A percentile compares a stretch with the other conserved stretches of the same genome.
Conservation (phyloP, 2,329 filamentous ascomycete species). For the Shiraia sp. region DNA sequence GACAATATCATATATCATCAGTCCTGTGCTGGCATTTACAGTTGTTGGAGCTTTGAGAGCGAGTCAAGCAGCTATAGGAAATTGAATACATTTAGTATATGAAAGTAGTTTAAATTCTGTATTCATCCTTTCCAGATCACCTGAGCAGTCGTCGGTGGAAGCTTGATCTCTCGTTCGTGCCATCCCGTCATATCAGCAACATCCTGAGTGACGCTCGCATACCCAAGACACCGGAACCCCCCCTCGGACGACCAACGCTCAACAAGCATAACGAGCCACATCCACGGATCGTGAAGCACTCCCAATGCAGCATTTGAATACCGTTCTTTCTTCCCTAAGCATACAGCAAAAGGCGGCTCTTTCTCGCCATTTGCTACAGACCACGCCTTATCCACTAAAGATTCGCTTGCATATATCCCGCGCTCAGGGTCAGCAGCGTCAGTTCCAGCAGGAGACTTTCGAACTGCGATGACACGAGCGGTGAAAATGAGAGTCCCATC, state of each 20-base stretch:
- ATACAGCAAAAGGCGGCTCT: neutral
- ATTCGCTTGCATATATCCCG: neutral
- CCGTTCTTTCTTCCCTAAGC: neutral
- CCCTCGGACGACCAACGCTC: neutral
- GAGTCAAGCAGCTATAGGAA: constrained; percentile 27
- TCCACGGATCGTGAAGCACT: neutral
- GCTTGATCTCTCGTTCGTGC: constrained; percentile 1
- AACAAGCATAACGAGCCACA: constrained; percentile 1
- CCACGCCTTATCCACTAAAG: neutral
- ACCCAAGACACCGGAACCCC: neutral
- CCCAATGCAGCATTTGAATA: constrained; percentile 1
- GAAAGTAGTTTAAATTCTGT: no score
- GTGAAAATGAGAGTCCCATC: constrained; percentile 1
- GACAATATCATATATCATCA: constrained; percentile 41
- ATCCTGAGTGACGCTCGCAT: neutral
- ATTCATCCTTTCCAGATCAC: no score
- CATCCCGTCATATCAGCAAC: neutral
- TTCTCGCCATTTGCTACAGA: neutral
- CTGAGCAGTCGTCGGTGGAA: no score
- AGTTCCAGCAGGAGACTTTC: neutral
- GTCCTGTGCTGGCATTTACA: constrained; percentile 34
- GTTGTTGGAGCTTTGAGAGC: constrained; percentile 38
- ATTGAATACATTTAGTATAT: no score
- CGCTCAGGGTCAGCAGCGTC: neutral
- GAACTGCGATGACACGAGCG: neutral